Evolutionary conservation across 2,329 filamentous ascomycete species (phyloP).

Genomic region (Cytospora mali): DNA sequence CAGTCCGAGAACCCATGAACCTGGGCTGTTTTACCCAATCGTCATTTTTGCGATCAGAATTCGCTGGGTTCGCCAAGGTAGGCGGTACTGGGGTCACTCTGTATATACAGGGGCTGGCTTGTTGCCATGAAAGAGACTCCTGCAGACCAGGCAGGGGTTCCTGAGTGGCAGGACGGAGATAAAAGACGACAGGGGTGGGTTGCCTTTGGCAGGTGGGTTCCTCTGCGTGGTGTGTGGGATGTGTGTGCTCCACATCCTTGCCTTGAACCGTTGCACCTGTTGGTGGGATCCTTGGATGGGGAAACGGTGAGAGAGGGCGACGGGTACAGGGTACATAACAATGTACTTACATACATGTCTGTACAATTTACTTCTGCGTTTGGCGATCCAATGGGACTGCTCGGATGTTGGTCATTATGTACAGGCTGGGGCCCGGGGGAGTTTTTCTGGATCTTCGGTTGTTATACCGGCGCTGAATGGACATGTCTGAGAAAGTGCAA

Average conservation of each 20-base stretch:
- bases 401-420: constrained; percentile 9
- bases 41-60: constrained; percentile 19
- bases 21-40: constrained; percentile 19
- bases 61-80: constrained; percentile 17
- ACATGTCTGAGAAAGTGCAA: constrained; percentile 19
- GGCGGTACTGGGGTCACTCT: constrained; percentile 11
- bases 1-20: constrained; percentile 19
- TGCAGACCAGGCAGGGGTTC: constrained; percentile 20
- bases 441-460: too few relatives aligned
- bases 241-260: constrained; percentile 16
- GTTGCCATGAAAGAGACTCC: constrained; percentile 5
- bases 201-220: constrained; percentile 11
- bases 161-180: constrained; percentile 15
- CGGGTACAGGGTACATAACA: constrained; percentile 8
- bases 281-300: constrained; percentile 4
- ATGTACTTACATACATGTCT: background rate
- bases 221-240: constrained; percentile 13
- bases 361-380: constrained; percentile 1
- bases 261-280: constrained; percentile 5
- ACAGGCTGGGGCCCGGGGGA: too few relatives aligned
- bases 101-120: constrained; percentile 15
- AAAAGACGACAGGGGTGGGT: constrained; percentile 16
- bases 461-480: constrained; percentile 16
- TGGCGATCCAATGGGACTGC: constrained; percentile 17
- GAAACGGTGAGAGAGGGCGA: constrained; percentile 17